phyloP scores from a whole-genome alignment of 495 filamentous ascomycete species.

The Thozetella sp. region DNA sequence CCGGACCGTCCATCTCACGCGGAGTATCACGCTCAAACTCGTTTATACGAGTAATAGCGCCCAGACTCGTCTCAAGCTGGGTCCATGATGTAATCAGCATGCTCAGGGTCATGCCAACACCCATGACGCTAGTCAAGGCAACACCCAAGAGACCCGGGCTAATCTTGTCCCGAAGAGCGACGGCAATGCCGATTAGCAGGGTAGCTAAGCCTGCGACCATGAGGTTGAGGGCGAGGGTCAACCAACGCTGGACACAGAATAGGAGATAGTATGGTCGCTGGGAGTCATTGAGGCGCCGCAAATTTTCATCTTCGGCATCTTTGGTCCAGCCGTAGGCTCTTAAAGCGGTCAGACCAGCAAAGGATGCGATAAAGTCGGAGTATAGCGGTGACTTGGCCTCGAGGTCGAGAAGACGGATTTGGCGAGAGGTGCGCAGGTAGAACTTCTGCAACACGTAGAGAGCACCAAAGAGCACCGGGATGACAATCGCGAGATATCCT shows the following conservation, averaged over 20 bases:
- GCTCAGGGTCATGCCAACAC: conserved; percentile 28
- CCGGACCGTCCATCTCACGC: conserved; percentile 45
- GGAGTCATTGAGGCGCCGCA: conserved; percentile 51
- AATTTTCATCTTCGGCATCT: conserved; percentile 46
- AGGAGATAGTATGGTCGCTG: conserved; percentile 52
- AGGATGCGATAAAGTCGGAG: conserved; percentile 41
- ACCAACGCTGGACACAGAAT: conserved; percentile 53
- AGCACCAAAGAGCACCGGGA: conserved; percentile 21
- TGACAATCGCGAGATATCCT: conserved; percentile 23
- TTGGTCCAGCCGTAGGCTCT: conserved; percentile 48
- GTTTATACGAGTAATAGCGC: conserved; percentile 54
- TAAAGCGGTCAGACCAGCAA: conserved; percentile 49
- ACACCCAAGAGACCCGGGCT: conserved; percentile 36
- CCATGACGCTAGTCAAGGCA: conserved; percentile 35
- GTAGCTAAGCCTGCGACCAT: conserved; percentile 42
- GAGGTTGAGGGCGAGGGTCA: conserved; percentile 46
- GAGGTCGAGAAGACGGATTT: conserved; percentile 59
- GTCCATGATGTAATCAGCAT: conserved; percentile 37
- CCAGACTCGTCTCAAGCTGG: conserved; percentile 39
- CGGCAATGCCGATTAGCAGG: conserved; percentile 37
- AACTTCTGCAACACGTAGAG: conserved; percentile 59
- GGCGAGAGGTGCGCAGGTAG: conserved; percentile 64
- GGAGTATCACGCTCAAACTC: conserved; percentile 50
- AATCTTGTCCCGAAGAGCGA: conserved; percentile 24
- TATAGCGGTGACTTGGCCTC: conserved; percentile 48